A percentile compares a stretch with the other conserved stretches of the same genome.
Conservation (phyloP, 768 basidiomycete species). For the Agrocybe praecox region DNA sequence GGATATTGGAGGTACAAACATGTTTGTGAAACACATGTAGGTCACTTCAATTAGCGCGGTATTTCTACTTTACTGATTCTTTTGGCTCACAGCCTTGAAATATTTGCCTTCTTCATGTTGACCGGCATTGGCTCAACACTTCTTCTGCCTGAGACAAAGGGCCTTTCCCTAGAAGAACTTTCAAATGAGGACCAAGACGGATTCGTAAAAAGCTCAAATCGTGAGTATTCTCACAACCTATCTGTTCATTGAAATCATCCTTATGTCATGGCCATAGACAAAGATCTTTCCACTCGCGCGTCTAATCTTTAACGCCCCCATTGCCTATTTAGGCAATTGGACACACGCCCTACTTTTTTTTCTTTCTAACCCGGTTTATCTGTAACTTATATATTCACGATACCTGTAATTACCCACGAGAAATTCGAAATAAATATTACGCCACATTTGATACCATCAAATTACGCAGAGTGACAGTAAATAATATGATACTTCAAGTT, state of each 20-base stretch:
- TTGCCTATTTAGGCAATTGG: no score
- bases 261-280: not conserved
- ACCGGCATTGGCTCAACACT: constrained; percentile 83
- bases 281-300: not conserved
- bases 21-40: constrained; percentile 71
- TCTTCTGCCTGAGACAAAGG: constrained; percentile 80
- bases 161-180: constrained; percentile 64
- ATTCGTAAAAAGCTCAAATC: constrained; percentile 52
- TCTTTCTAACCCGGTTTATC: no score
- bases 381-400: no score
- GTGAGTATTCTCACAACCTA: not conserved
- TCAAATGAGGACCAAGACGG: constrained; percentile 71
- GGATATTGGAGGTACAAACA: constrained; percentile 67
- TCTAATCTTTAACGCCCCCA: no score
- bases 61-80: constrained; percentile 3
- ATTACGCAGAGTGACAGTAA: no score
- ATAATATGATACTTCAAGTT: no score
- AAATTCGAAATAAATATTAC: no score
- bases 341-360: no score
- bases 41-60: constrained; percentile 27
- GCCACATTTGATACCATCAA: no score
- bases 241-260: not conserved
- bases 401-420: no score
- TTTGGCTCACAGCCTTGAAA: constrained; percentile 53
- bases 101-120: constrained; percentile 87